These are phyloP conservation scores for Eucalyptus albens DNA, from an alignment of 345 rosid genomes.

Conservation along the genomic window DNA sequence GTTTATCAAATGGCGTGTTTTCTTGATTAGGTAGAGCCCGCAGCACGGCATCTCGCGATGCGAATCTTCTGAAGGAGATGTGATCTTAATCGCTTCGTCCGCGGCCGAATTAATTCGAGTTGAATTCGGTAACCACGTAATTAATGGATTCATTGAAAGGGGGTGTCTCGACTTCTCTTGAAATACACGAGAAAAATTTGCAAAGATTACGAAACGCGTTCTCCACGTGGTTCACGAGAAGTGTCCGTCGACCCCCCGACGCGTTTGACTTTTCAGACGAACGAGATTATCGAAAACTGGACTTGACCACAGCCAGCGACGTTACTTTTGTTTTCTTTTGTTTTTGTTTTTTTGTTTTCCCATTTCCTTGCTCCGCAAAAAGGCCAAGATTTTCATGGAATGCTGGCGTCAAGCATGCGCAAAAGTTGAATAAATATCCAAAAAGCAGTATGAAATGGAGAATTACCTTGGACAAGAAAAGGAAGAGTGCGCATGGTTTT, in stretches of 20 bases:
- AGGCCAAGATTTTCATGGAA: not conserved
- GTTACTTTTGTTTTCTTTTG: not conserved
- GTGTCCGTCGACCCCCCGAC: not conserved
- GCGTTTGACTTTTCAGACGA: not conserved
- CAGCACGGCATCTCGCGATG: not conserved
- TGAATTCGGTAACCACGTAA: not conserved
- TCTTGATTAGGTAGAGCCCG: not conserved
- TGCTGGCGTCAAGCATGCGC: not conserved
- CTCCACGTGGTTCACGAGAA: not conserved
- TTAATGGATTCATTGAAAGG: not conserved
- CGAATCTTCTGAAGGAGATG: not conserved
- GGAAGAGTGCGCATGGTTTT: not conserved
- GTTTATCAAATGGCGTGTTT: not conserved
- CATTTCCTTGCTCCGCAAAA: not conserved
- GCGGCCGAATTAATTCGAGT: not conserved
- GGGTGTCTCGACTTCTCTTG: not conserved
- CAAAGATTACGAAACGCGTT: not conserved
- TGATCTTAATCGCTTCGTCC: not conserved
- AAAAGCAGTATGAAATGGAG: not conserved
- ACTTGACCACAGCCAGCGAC: not conserved
- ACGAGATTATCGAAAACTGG: not conserved
- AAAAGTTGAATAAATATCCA: not conserved
- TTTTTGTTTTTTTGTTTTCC: not conserved
- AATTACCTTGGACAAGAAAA: not conserved
- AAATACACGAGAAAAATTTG: not conserved